Base-by-base conservation (phyloP, 108 stramenopile species). In the Conticribra weissflogii region DNA sequence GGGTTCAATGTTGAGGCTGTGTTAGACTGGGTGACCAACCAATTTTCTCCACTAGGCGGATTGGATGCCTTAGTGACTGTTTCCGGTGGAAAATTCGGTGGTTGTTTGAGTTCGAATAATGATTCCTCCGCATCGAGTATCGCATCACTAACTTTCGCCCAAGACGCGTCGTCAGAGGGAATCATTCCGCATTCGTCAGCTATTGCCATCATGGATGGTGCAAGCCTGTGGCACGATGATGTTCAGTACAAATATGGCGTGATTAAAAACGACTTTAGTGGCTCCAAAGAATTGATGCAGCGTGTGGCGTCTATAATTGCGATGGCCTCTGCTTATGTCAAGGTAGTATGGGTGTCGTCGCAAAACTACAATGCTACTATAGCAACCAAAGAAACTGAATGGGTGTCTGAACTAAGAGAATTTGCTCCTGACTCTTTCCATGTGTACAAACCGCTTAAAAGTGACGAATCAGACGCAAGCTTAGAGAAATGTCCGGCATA, bases 41-140 rank as follows among this genome's bases (percentile, higher is more conserved):
- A 59, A 41, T 59, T 59, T 59, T 17, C 50, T 19, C 19, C 19
- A 3, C 3, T 17, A 5, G 57, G 57, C 27, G 57, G 34, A n/a
- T 59, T 59, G 23, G 57, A 59, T 59, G 57, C 57, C 12, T 41
- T 59, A 22, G 23, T 59, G 16, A 41, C 34, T 18, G 21, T 41
- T 18, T 59, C 57, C n/a, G 57, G 57, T 4, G 57, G 57, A 22
- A 59, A 59, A 22, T 3, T 22, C 28, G 57, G 57, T 59, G 57
- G 57, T 5, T 59, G 57, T 59, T 15, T 4, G 4, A 4, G 4
- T 41, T 8, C 16, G 8, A 16, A 21, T 51, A 3, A 59, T 59
- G 5, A 4, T 36, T 5, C 57, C 3, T 22, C 23, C n/a, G 22
- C 57, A 14, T 17, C 50, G 3, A 18, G 18, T 3, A 25, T 25